These are phyloP conservation scores for Suzukiozyma palmioleophila DNA, from an alignment of 1,139 yeast species.

Conservation along the genomic window DNA sequence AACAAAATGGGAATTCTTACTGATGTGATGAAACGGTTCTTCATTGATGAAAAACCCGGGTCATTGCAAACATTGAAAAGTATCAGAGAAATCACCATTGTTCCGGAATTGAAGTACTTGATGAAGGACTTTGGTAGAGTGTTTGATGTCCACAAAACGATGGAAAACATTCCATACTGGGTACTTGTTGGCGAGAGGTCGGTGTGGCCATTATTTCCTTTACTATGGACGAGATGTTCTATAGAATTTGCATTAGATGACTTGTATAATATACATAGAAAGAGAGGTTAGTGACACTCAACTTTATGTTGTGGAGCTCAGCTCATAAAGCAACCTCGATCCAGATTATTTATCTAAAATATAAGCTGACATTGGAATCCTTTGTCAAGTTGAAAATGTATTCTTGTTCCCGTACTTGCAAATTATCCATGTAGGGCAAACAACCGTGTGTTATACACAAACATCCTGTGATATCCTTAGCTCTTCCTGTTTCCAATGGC, in stretches of 20 bases:
- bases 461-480: constrained; percentile 77
- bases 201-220: constrained; percentile 88
- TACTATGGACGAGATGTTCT: constrained; percentile 83
- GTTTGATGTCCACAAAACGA: constrained; percentile 66
- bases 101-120: constrained; percentile 75
- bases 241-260: constrained; percentile 88
- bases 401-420: constrained; percentile 52
- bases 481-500: constrained; percentile 76
- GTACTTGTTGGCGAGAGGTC: constrained; percentile 85
- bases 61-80: constrained; percentile 53
- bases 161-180: constrained; percentile 85
- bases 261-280: constrained; percentile 51
- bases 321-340: background rate
- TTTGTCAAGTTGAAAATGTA: constrained; percentile 59
- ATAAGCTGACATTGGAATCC: constrained; percentile 47
- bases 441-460: constrained; percentile 55
- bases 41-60: constrained; percentile 85
- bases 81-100: constrained; percentile 74
- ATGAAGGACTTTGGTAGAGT: constrained; percentile 65
- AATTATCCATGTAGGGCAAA: constrained; percentile 18
- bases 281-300: constrained; percentile 14
- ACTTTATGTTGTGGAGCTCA: constrained; percentile 2
- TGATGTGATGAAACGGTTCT: constrained; percentile 64
- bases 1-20: constrained; percentile 76
- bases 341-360: constrained; percentile 28